Evolutionary conservation across 257 asterid species (phyloP), one percentile per base, ranked within the genome.

Genomic region (Nicotiana knightiana): DNA sequence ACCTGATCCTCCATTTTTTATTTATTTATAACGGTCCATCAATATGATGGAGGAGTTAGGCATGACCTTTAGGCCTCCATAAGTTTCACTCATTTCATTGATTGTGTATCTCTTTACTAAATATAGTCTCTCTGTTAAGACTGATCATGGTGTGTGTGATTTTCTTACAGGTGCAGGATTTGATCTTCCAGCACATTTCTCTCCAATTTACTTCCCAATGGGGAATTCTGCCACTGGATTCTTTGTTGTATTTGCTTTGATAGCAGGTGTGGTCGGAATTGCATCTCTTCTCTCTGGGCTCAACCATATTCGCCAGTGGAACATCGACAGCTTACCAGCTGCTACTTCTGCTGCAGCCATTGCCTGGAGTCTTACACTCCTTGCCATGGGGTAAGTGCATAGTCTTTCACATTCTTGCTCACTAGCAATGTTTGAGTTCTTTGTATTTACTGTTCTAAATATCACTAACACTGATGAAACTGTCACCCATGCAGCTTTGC

Each of bases 181-280:
- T 11, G 68, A 88, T 4, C 84, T 92, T 37, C 98, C 99, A 0
- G 97, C 94, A 62, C 97, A 94, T 84, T 96, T 96, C 86, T 94
- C 99, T 7, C 97, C 99, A 0, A 88, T 96, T 66, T 88, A 85
- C 81, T 96, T 93, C 55, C 97, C 99, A 0, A 94, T 96, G 93
- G 99, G 99, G 61, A 96, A 96, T 67, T 92, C 95, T 0, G 98
- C 99, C 12, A 96, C 98, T 1, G 99, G 99, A 68, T 96, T 96
- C 89, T 94, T 96, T 28, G 97, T 93, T 37, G 30, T 86, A 66
- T 92, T 96, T 59, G 82, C 95, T 16, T 9, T 96, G 89, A 87
- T 96, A 9, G 99, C 99, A 37, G 90, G 97, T 33, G 98, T 92
- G 53, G 95, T 90, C 12, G 99, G 99, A 39, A 86, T 92, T 8